Base-by-base conservation (phyloP, 352 stramenopile genomes). In the Peronospora farinosa region DNA sequence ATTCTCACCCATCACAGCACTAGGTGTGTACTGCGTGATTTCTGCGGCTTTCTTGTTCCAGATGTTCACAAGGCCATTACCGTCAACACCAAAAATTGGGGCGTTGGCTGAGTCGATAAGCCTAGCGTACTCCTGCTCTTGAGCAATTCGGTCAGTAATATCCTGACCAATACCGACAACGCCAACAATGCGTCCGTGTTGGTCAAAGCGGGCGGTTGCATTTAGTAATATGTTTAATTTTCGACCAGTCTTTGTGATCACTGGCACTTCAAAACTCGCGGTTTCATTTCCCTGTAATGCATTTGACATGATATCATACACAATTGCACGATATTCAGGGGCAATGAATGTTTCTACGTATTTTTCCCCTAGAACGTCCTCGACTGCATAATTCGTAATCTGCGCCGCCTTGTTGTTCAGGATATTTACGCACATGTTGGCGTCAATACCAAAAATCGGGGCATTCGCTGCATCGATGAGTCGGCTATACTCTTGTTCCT, bases 61-160 rank as follows among this genome's bases (percentile, higher is more conserved):
- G 33, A 84, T 81, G 42, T 84, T 85, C 12, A 86, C 78, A 4
- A 65, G 48, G 23, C 79, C 72, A 57, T 57, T 30, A 17, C 49
- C 51, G 42, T 95, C 79, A n/a, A 95, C 78, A 17, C 84, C 86
- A 46, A 96, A 93, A 47, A 95, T 95, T 13, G 84, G 81, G 7
- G 83, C 78, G 36, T 96, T 95, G 0, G 79, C 77, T 13, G 64
- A 83, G 41, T 90, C 79, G 43, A 90, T 84, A 7, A 90, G 60
- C 15, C 71, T 47, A 5, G 60, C 60, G 42, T 84, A 84, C 40
- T 81, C 72, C 42, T 79, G 64, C 38, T 81, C 71, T 48, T 78
- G 69, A 3, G 65, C 67, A 47, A 78, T 75, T 6, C 78, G 74
- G 30, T 84, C 69, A 9, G 78, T 89, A 36, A 89, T 86, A 60